These are phyloP conservation scores for Craterostigma plantagineum DNA, from an alignment of 257 asterid species.

Conservation along the genomic window DNA sequence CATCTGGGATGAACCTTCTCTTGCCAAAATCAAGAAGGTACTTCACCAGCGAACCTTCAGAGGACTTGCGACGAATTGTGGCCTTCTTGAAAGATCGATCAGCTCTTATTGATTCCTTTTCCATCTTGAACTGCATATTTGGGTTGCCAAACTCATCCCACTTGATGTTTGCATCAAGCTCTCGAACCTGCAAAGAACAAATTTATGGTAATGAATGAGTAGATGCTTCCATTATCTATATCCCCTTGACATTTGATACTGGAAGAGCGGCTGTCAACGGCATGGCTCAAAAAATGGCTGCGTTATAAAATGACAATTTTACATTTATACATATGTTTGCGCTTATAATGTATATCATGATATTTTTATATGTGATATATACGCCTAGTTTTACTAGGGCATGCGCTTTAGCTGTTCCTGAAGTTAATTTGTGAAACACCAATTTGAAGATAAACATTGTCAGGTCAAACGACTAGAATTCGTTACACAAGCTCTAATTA, in stretches of 20 bases:
- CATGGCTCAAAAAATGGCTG: too few relatives aligned
- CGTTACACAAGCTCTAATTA: not conserved
- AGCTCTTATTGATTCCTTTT: conserved; percentile 44
- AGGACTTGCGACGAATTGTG: conserved; percentile 55
- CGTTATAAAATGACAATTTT: too few relatives aligned
- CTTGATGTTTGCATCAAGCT: conserved; percentile 65
- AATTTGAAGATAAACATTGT: too few relatives aligned
- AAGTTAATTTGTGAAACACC: too few relatives aligned
- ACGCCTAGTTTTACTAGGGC: too few relatives aligned
- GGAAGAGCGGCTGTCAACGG: conserved; percentile 1
- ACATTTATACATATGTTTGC: not conserved
- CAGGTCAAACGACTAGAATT: not conserved
- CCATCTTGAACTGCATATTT: conserved; percentile 24
- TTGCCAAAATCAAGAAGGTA: conserved; percentile 96
- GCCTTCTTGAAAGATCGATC: conserved; percentile 61
- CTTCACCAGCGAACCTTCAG: conserved; percentile 36
- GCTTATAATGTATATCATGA: too few relatives aligned
- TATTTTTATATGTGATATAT: too few relatives aligned
- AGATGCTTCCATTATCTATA: conserved; percentile 6
- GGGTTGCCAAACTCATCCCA: conserved; percentile 73
- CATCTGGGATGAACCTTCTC: conserved; percentile 76
- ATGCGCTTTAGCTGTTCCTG: too few relatives aligned
- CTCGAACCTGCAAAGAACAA: conserved; percentile 54
- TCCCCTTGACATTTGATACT: conserved; percentile 3
- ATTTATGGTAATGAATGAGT: conserved; percentile 7